These are phyloP conservation scores for Angophora floribunda DNA, from an alignment of 345 rosid genomes.

Conservation along the genomic window DNA sequence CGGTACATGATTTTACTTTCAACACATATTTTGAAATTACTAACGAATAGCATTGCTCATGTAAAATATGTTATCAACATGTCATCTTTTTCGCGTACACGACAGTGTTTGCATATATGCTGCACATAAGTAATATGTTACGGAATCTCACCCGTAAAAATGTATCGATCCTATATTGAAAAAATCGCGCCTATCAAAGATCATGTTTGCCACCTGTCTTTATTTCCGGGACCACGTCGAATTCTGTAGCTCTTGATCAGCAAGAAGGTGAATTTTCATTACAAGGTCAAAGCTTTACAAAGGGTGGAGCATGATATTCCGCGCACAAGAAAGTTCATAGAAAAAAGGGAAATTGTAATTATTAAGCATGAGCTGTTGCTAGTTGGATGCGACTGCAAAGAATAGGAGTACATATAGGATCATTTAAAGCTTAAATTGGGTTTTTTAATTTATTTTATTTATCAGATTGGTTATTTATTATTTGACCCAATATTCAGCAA, in stretches of 20 bases:
- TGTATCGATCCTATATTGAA: background rate
- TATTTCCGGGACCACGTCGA: background rate
- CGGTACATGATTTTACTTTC: background rate
- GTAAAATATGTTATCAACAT: background rate
- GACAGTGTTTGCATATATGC: background rate
- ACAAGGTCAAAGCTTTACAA: background rate
- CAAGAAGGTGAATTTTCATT: background rate
- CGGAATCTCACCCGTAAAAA: background rate
- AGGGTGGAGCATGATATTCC: background rate
- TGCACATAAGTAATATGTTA: background rate
- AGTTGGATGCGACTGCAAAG: background rate
- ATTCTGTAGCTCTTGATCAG: background rate
- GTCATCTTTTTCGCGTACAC: background rate
- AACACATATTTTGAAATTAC: background rate
- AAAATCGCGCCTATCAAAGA: background rate
- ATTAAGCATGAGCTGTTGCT: background rate
- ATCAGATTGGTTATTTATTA: background rate
- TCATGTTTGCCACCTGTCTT: background rate
- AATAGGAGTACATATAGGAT: background rate
- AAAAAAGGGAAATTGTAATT: background rate
- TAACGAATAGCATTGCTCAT: background rate
- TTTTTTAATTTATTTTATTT: background rate
- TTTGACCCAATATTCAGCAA: background rate
- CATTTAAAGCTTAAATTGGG: background rate
- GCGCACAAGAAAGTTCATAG: background rate